Base-by-base conservation (phyloP, 768 basidiomycete genomes). In the Amyloporia xantha region DNA sequence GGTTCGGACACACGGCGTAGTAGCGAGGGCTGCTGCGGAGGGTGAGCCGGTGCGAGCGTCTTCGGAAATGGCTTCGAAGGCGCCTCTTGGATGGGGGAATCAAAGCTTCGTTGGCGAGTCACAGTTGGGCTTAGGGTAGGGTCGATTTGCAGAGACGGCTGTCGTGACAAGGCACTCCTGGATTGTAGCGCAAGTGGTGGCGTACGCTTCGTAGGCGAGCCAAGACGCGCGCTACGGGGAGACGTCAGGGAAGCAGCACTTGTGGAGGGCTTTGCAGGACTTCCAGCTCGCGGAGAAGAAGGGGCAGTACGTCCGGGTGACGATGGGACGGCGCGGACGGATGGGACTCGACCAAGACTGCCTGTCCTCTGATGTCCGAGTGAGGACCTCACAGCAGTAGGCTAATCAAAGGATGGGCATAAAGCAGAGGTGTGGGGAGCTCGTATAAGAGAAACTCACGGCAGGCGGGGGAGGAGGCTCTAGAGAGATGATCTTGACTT, bases 321-420 rank as follows among this genome's bases (percentile, higher is more conserved):
- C 27, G 26, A 69, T 64, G 42, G 69, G 23, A 44, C 44, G 24
- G 50, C 37, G 58, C 60, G 60, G 20, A 53, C 43, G 21, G 61
- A 59, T 15, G 55, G 54, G 23, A 48, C 53, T 15, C 58, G 57
- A 2, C 56, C 62, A 4, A 66, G 64, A 50, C 78, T 87, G n/a
- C 74, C 62, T 0, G 80, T 79, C 24, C 84, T 75, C 52, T 80
- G 78, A 62, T 89, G 86, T 11, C 77, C 76, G 13, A 69, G 43
- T 2, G 56, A 26, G 54, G 74, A 52, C 57, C 72, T 62, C 10
- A 54, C 44, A 5, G 54, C 52, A n/a, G 53, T 12, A n/a, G 59
- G 51, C 54, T 56, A 44, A 19, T 5, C 4, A 12, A 4, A 17
- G 38, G 5, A 30, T 24, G 38, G 35, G 40, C 9, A 20, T 9